phyloP scores from a whole-genome alignment of 2,329 filamentous ascomycete species.

The Fusarium agapanthi region DNA sequence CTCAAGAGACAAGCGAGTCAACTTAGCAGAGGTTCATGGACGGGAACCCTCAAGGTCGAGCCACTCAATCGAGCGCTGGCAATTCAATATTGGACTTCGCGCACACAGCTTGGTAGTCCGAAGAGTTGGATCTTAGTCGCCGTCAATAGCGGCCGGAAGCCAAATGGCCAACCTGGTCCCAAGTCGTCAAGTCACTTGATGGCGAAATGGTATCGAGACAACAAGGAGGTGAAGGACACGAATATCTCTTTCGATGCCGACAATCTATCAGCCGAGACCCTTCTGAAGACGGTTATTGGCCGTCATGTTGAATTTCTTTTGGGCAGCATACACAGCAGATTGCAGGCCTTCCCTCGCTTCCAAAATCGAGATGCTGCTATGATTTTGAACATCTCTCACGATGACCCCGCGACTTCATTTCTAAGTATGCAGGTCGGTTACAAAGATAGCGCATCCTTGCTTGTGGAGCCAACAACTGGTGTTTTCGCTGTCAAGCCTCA shows the following conservation, averaged over 20 bases:
- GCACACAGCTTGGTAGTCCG: conserved; percentile 58
- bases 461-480: conserved; percentile 83
- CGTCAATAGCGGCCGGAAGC: conserved; percentile 71
- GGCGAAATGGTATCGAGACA: conserved; percentile 85
- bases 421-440: conserved; percentile 76
- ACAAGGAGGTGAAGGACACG: conserved; percentile 75
- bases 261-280: conserved; percentile 75
- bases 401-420: conserved; percentile 72
- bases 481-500: conserved; percentile 74
- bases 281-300: conserved; percentile 79
- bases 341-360: conserved; percentile 70
- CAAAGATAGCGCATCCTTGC: conserved; percentile 67
- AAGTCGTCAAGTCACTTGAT: conserved; percentile 64
- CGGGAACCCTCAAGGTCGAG: conserved; percentile 79
- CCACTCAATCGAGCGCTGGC: conserved; percentile 82
- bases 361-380: conserved; percentile 66
- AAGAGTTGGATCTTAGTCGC: conserved; percentile 95
- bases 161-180: conserved; percentile 50
- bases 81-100: conserved; percentile 88
- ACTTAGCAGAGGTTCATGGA: conserved; percentile 77
- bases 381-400: conserved; percentile 63
- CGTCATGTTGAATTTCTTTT: conserved; percentile 79
- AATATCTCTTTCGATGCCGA: conserved; percentile 73
- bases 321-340: conserved; percentile 67
- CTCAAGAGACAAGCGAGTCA: conserved; percentile 79